Conservation (phyloP, 345 rosid species). For the Heritiera fomes region DNA sequence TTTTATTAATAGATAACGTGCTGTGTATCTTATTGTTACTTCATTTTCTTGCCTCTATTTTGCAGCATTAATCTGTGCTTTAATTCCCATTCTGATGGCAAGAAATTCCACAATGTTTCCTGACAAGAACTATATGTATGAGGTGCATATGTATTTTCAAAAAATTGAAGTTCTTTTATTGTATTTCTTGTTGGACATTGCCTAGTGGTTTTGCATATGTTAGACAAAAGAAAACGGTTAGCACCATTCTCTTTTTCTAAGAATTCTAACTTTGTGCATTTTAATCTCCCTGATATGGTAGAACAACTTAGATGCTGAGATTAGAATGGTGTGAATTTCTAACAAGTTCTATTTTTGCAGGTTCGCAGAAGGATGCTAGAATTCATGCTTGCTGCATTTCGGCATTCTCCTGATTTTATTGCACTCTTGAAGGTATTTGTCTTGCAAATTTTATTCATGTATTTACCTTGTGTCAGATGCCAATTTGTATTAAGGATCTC, state of each 20-base stretch:
- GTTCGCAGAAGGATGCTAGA: slow-evolving; percentile 78
- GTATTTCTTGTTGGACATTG: not conserved
- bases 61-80: slow-evolving; percentile 88
- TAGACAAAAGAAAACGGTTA: not conserved
- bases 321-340: not conserved
- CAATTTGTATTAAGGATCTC: not conserved
- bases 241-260: not conserved
- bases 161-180: slow-evolving; percentile 19
- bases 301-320: not conserved
- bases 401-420: slow-evolving; percentile 74
- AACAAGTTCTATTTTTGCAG: slow-evolving; percentile 37
- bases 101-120: slow-evolving; percentile 77
- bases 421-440: slow-evolving; percentile 72
- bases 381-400: slow-evolving; percentile 89
- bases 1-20: not conserved
- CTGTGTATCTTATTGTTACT: not conserved
- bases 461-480: not conserved
- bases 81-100: slow-evolving; percentile 81
- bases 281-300: not conserved
- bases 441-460: not conserved
- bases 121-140: slow-evolving; percentile 69
- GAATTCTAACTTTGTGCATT: not conserved
- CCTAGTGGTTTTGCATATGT: not conserved
- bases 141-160: slow-evolving; percentile 47
- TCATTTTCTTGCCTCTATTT: slow-evolving; percentile 26